Evolutionary conservation across 805 yeast genomes (phyloP).

Genomic region (Myxozyma mucilagina): DNA sequence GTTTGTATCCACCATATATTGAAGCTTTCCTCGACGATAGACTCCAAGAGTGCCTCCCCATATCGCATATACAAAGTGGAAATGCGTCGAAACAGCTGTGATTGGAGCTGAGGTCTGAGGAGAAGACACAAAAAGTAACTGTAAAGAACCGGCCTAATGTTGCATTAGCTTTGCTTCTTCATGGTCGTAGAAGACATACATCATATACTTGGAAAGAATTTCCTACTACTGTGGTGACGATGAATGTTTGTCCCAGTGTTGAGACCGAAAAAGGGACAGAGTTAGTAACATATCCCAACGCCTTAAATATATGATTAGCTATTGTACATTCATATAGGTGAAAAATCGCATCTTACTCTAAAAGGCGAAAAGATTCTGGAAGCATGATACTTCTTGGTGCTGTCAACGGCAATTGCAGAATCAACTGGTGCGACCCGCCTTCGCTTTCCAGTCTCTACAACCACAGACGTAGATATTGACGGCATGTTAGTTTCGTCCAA

Average conservation of each 20-base stretch:
- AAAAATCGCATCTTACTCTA: constrained; percentile 48
- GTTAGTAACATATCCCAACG: constrained; percentile 85
- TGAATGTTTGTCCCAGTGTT: constrained; percentile 81
- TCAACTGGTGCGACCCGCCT: constrained; percentile 8
- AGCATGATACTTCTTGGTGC: constrained; percentile 25
- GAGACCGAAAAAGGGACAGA: constrained; percentile 85
- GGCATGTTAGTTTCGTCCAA: constrained; percentile 9
- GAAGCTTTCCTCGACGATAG: constrained; percentile 76
- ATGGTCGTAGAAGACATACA: constrained; percentile 40
- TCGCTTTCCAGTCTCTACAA: constrained; percentile 14
- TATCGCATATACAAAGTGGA: constrained; percentile 79
- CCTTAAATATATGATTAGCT: constrained; percentile 24
- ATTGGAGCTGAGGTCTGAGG: constrained; percentile 71
- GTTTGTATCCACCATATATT: constrained; percentile 43
- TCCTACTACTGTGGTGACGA: constrained; percentile 88
- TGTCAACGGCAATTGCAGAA: neutral
- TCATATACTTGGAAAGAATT: constrained; percentile 89
- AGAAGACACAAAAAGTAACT: constrained; percentile 80
- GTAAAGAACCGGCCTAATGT: constrained; percentile 60
- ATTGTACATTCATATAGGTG: neutral
- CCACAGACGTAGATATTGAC: constrained; percentile 4
- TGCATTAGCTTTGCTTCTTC: neutral
- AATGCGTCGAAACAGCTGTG: constrained; percentile 71
- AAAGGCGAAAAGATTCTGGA: constrained; percentile 82
- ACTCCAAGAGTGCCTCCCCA: constrained; percentile 72